Percentiles rank a stretch among this genome's conserved stretches.
Conservation (phyloP, 169 alveolate species). For the Perkinsus marinus region DNA sequence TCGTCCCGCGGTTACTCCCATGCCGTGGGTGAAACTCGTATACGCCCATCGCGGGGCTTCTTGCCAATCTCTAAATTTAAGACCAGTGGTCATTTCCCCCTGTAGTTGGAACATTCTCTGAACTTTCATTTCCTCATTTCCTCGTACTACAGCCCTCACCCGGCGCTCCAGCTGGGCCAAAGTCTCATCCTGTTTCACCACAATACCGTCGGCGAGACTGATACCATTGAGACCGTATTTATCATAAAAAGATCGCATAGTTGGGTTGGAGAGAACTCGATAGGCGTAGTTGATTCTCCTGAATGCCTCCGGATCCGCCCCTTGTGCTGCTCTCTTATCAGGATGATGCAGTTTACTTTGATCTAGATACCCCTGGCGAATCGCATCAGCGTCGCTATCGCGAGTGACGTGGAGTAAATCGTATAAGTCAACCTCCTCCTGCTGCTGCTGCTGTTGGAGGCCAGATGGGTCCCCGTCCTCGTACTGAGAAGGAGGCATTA, state of each 20-base stretch:
- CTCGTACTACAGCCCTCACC: background rate
- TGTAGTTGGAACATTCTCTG: background rate
- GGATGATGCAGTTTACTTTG: background rate
- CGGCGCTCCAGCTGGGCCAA: background rate
- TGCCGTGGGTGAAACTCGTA: background rate
- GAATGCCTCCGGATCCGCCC: background rate
- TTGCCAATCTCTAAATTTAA: background rate
- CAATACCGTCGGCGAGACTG: background rate
- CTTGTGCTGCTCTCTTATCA: background rate
- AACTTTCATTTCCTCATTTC: background rate
- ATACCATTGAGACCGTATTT: background rate
- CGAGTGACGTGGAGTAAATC: background rate
- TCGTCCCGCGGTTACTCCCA: background rate
- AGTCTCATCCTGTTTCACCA: background rate
- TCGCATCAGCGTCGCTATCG: background rate
- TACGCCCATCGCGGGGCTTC: background rate
- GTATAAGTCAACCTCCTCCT: background rate
- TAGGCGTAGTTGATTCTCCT: background rate
- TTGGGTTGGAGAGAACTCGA: background rate
- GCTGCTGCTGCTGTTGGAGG: background rate
- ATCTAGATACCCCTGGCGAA: background rate
- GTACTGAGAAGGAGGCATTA: background rate
- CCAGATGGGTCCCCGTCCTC: background rate
- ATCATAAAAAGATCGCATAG: background rate
- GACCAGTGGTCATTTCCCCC: background rate